Percentiles rank a stretch among this genome's conserved stretches.
Evolutionary conservation across 495 filamentous ascomycete species (phyloP).

Genomic region (Physcia stellaris): DNA sequence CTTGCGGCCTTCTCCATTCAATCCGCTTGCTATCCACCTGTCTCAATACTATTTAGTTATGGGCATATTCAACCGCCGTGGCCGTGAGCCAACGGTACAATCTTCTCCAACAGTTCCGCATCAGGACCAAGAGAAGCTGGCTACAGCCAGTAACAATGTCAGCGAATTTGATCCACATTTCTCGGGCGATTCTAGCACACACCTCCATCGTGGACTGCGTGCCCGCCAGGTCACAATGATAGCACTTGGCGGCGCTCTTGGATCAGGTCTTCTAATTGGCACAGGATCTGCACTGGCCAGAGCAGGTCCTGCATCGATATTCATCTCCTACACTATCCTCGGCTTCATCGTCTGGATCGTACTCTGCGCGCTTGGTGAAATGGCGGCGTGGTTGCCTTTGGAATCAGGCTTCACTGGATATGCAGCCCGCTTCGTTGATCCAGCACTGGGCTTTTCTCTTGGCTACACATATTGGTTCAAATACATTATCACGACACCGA

Average conservation of each 20-base stretch:
- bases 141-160: not conserved
- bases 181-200: not conserved
- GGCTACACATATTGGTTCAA: slow-evolving; percentile 35
- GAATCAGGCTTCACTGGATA: slow-evolving; percentile 45
- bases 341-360: slow-evolving; percentile 48
- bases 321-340: slow-evolving; percentile 52
- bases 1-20: no score
- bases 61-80: slow-evolving; percentile 2
- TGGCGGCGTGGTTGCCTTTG: slow-evolving; percentile 46
- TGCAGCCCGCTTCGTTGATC: slow-evolving; percentile 46
- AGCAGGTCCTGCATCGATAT: slow-evolving; percentile 49
- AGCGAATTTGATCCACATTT: not conserved
- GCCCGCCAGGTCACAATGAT: slow-evolving; percentile 66
- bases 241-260: slow-evolving; percentile 76
- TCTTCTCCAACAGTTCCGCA: not conserved
- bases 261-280: slow-evolving; percentile 51
- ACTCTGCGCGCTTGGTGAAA: slow-evolving; percentile 49
- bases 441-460: slow-evolving; percentile 48
- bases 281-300: slow-evolving; percentile 49
- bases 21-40: no score
- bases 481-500: slow-evolving; percentile 61
- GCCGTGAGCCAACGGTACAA: not conserved
- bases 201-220: slow-evolving; percentile 45
- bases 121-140: not conserved
- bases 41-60: no score